Percentiles rank a stretch among this genome's conserved stretches.
These are phyloP conservation scores for Chaetomium sp. DNA, from an alignment of 2,329 filamentous ascomycete genomes.

Conservation along the genomic window DNA sequence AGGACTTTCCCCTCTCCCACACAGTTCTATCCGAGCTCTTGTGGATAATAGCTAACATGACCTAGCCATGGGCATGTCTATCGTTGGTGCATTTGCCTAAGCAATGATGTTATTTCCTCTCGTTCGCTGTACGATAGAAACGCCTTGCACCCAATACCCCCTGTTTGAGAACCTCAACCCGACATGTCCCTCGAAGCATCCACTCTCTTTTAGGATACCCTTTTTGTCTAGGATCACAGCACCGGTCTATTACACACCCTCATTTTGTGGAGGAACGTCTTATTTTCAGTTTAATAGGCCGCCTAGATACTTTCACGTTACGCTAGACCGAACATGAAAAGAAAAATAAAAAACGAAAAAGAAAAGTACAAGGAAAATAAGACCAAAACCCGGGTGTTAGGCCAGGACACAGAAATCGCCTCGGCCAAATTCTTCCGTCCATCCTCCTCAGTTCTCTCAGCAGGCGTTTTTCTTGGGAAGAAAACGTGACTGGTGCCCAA, in stretches of 20 bases:
- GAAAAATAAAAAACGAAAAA: not conserved
- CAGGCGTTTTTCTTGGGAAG: not conserved
- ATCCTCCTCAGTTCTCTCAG: not conserved
- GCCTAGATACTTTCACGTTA: not conserved
- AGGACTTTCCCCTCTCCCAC: conserved; percentile 1
- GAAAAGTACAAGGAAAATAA: not conserved
- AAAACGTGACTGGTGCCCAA: conserved; percentile 8
- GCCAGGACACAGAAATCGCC: not conserved
- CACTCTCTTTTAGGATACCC: no score
- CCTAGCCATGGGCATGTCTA: conserved; percentile 39
- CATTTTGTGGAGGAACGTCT: not conserved
- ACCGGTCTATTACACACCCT: not conserved
- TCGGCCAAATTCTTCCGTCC: not conserved
- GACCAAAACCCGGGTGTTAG: not conserved
- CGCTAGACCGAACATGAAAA: not conserved
- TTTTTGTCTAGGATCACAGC: no score
- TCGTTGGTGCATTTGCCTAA: conserved; percentile 42
- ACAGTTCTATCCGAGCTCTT: not conserved
- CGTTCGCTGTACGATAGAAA: not conserved
- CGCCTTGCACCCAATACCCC: not conserved
- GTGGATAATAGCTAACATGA: conserved; percentile 10
- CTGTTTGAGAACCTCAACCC: not conserved
- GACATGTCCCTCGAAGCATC: no score
- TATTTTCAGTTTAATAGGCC: not conserved
- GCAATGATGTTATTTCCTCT: not conserved